Evolutionary conservation across 305 asterid genomes (phyloP).

Genomic region (Ilex paraguariensis): DNA sequence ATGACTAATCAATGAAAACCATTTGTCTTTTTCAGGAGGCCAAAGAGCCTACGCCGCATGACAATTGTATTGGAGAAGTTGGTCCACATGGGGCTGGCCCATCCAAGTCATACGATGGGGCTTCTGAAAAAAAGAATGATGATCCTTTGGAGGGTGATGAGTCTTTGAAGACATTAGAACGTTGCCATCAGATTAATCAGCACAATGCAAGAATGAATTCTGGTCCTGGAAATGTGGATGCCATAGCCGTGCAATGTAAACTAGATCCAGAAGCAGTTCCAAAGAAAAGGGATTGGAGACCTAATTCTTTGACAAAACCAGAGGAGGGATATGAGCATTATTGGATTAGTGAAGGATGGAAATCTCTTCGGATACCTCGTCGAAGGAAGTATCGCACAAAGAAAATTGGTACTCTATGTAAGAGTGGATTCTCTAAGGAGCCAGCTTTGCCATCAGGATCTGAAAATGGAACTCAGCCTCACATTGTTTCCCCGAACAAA

Average conservation of each 20-base stretch:
- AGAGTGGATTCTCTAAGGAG: conserved; percentile 5
- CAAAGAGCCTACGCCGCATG: conserved; percentile 2
- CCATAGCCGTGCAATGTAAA: background rate
- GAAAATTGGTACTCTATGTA: conserved; percentile 8
- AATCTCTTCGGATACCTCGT: background rate
- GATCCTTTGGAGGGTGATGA: background rate
- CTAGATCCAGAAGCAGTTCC: conserved; percentile 7
- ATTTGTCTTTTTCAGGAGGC: background rate
- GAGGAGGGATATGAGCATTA: conserved; percentile 17
- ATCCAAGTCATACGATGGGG: background rate
- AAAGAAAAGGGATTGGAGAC: background rate
- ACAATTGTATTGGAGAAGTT: conserved; percentile 1
- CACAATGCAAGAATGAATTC: conserved; percentile 6
- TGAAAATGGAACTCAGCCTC: too few relatives aligned
- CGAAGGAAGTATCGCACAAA: conserved; percentile 5
- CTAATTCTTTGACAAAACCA: too few relatives aligned
- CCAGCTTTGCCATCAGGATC: background rate
- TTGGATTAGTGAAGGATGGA: conserved; percentile 1
- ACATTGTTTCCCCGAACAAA: too few relatives aligned
- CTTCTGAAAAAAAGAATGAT: background rate
- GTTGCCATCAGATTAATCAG: conserved; percentile 7
- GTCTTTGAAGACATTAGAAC: conserved; percentile 2
- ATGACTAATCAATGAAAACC: background rate
- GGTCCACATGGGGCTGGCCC: background rate
- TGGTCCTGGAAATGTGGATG: conserved; percentile 2